phyloP scores from a whole-genome alignment of 305 asterid genomes.

The Fraxinus nigra region DNA sequence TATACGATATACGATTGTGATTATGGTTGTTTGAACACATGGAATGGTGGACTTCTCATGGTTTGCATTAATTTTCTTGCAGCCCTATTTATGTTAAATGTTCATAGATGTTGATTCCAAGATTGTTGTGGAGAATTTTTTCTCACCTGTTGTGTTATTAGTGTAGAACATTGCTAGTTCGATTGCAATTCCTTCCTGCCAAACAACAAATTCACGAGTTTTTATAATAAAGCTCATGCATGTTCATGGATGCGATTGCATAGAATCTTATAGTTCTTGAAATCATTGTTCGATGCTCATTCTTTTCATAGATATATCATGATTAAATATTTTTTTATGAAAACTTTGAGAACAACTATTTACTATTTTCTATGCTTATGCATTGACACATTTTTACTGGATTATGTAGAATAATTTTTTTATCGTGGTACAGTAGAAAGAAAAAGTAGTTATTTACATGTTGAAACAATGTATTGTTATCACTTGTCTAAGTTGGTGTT shows the following conservation, averaged over 20 bases:
- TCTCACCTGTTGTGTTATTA: background rate
- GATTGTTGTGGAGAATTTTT: too few relatives aligned
- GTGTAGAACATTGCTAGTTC: background rate
- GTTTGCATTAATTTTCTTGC: background rate
- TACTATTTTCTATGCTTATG: background rate
- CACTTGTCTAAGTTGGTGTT: background rate
- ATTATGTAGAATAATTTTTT: background rate
- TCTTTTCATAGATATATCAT: background rate
- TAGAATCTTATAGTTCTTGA: background rate
- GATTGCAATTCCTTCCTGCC: background rate
- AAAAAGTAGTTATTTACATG: background rate
- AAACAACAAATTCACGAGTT: background rate
- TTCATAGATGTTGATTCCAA: background rate
- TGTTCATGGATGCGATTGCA: background rate
- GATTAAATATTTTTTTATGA: background rate
- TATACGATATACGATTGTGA: background rate
- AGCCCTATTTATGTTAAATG: background rate
- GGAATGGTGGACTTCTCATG: background rate
- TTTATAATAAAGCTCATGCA: background rate
- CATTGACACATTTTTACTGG: background rate
- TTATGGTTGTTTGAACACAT: background rate
- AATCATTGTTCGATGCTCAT: background rate
- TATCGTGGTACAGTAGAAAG: background rate
- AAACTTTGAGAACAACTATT: background rate
- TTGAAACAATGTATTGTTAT: background rate